Evolutionary conservation across 1,284 basidiomycete genomes (phyloP).

Genomic region (Ceratobasidium papillatum): DNA sequence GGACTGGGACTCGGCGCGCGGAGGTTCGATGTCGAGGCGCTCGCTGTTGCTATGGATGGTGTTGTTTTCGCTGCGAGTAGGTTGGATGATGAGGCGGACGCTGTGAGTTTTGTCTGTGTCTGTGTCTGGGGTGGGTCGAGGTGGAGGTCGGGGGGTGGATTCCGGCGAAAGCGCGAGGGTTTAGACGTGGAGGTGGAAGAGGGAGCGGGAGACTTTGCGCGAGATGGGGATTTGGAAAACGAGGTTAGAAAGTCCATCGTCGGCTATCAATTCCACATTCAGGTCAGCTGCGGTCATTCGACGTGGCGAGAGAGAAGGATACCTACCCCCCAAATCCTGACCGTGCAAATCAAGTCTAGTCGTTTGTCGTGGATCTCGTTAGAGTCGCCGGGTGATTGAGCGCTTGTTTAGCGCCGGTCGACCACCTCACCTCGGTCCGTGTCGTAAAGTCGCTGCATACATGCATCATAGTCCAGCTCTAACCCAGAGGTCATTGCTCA

Average conservation of each 20-base stretch:
- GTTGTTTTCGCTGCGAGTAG: neutral
- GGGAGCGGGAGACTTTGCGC: constrained; percentile 11
- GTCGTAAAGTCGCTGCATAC: too few relatives aligned
- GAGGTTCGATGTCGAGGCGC: constrained; percentile 31
- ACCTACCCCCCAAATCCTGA: too few relatives aligned
- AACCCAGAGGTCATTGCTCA: neutral
- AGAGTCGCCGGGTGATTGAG: too few relatives aligned
- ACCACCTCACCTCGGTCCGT: neutral
- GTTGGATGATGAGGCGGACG: constrained; percentile 14
- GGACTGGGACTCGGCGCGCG: constrained; percentile 7
- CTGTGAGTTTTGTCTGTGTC: neutral
- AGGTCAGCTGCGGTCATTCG: neutral
- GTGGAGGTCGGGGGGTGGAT: constrained; percentile 10
- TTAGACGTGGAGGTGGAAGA: neutral
- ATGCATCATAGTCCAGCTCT: too few relatives aligned
- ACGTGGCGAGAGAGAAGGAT: constrained; percentile 19
- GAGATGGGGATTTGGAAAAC: neutral
- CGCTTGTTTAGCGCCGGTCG: too few relatives aligned
- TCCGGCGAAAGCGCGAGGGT: constrained; percentile 15
- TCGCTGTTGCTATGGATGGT: neutral
- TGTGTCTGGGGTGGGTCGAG: neutral
- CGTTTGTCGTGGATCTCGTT: too few relatives aligned
- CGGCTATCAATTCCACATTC: constrained; percentile 13
- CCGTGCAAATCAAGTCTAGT: too few relatives aligned
- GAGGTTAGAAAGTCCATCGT: constrained; percentile 27